Base-by-base conservation (phyloP, 139 green algal species). In the Deuterostichococcus epilithicus region DNA sequence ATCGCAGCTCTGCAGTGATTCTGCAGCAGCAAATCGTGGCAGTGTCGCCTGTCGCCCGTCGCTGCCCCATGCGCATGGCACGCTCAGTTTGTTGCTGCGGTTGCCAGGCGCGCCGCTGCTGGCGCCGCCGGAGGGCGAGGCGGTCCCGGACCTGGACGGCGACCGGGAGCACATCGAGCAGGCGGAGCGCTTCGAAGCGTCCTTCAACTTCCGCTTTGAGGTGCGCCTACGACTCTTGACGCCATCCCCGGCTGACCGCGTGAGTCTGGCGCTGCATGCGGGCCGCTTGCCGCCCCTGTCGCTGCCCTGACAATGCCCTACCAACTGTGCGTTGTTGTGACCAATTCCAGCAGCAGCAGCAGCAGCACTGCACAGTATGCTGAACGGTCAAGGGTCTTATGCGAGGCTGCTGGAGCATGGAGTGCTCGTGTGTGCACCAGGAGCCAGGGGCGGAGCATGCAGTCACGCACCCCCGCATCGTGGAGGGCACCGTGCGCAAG, bases 141-240 rank as follows among this genome's bases (percentile, higher is more conserved):
- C 80, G 20, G 68, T 78, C 0, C 76, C 75, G 18, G 82, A 83
- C 22, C 82, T 90, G 25, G 87, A 96, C 15, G 92, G 97, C 70
- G 93, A 98, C 75, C 91, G 95, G 73, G 73, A 88, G 63, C 88
- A 89, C 70, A 34, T 96, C 38, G 83, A 96, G 34, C 22, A 87
- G 77, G 86, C 87, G 30, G 94, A 98, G 42, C 39, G 77, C 13
- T 98, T 94, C 80, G 95, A 99, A 84, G 82, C 85, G 5, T 58
- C 67, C 5, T 98, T 96, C 79, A 99, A 98, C 85, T 98, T 98
- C 86, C 85, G 95, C 76, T 97, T 84, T 42, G 86, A 87, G 60
- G 71, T 76, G 63, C 52, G n/a, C 32, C 42, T 65, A 18, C 6
- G 1, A 4, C n/a, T 3, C 26, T 70, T 71, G 33, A n/a, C 35